These are phyloP conservation scores for Benincasa hispida DNA, from an alignment of 306 rosid species.

Conservation along the genomic window DNA sequence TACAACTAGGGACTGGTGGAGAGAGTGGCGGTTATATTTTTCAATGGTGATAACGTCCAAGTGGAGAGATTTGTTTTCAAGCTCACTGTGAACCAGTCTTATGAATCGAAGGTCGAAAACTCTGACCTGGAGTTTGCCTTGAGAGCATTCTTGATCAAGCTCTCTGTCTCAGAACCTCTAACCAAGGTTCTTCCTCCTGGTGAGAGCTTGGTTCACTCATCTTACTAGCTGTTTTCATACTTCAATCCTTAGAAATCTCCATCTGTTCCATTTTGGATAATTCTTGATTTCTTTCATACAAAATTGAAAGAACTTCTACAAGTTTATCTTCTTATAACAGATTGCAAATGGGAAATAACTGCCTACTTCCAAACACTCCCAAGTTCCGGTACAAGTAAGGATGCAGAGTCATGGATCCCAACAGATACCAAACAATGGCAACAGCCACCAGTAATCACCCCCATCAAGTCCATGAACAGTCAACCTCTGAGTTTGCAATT, in stretches of 20 bases:
- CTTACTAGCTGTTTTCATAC: neutral
- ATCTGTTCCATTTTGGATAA: slow-evolving; percentile 11
- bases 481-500: slow-evolving; percentile 66
- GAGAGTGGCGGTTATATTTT: slow-evolving; percentile 66
- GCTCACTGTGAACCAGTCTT: slow-evolving; percentile 44
- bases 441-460: slow-evolving; percentile 60
- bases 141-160: slow-evolving; percentile 65
- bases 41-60: slow-evolving; percentile 30
- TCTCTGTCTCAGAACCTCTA: slow-evolving; percentile 52
- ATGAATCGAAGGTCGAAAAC: slow-evolving; percentile 44
- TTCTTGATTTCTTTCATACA: neutral
- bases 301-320: neutral
- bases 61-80: slow-evolving; percentile 67
- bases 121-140: slow-evolving; percentile 66
- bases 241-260: neutral
- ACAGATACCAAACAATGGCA: slow-evolving; percentile 76
- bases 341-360: slow-evolving; percentile 74
- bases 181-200: slow-evolving; percentile 56
- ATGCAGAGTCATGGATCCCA: slow-evolving; percentile 63
- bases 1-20: slow-evolving; percentile 61
- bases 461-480: slow-evolving; percentile 54
- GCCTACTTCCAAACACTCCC: slow-evolving; percentile 63
- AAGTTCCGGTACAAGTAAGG: slow-evolving; percentile 33
- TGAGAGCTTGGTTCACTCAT: slow-evolving; percentile 11
- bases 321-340: slow-evolving; percentile 16